Evolutionary conservation across 2,329 filamentous ascomycete genomes (phyloP), one percentile per base, ranked within the genome.

Genomic region (Pseudonectria buxi): DNA sequence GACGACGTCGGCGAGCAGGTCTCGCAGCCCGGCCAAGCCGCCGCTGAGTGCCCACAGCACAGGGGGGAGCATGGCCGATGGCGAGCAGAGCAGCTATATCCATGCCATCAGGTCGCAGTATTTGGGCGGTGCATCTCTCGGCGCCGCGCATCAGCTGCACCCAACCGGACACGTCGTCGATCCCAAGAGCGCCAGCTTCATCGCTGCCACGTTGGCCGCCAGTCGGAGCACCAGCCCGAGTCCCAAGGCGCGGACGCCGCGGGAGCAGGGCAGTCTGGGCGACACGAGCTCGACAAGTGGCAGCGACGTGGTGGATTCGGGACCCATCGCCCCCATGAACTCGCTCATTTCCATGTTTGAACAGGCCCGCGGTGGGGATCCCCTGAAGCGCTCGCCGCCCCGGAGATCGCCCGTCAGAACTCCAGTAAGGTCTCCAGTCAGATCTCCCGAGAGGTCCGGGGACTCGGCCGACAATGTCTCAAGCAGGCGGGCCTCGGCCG

Each of bases 341-440:
- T 74, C 78, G 4, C 64, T 86, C 14, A 80, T 86, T 35, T 74
- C 74, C 26, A 69, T 85, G 62, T 86, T 86, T 46, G 83, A 88
- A 58, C 65, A 69, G 43, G 68, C 63, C 28, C 44, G 37, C 32
- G 46, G 43, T 12, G 47, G 45, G n/a, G 57, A 62, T 29, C 57
- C 59, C 4, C 49, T 57, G 6, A 65, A 64, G 51, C 63, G 51
- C 36, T 44, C 40, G 14, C 49, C 47, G 28, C 47, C 46, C 4
- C 47, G 35, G 37, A 44, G 44, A 29, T 45, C 46, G 3, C 46
- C 47, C 6, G 35, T 30, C 14, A 41, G 41, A 18, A 32, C 42
- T 3, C 16, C 38, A 6, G 41, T 27, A 10, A 39, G 33, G 18
- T 41, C 40, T 12, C 14, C 30, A 13, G 26, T 28, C 12, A 22